Base-by-base conservation (phyloP, 768 basidiomycete genomes). In the Chalciporus chontae region DNA sequence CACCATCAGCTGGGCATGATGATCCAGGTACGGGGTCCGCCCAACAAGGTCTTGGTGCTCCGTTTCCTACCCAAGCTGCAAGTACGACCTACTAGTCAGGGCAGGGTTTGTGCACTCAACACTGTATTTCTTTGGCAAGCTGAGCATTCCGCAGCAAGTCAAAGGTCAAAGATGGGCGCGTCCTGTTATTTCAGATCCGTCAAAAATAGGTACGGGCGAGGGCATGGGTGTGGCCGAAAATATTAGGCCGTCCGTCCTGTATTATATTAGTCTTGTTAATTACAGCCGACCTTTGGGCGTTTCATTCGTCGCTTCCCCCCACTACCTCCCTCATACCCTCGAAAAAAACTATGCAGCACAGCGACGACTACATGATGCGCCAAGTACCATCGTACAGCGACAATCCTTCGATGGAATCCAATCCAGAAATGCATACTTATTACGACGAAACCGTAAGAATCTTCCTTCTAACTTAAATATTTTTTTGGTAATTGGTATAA, bases 341-440 rank as follows among this genome's bases (percentile, higher is more conserved):
- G 23, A 26, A 9, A 31, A 19, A 31, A 17, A 3, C 6, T 15
- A 68, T 65, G 64, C 55, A 62, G 40, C 62, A 42, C 6, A 40
- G 52, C 26, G 49, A 58, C 37, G 58, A 58, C 41, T 66, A 67
- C 41, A 51, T 55, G 53, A 69, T 60, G 68, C 37, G 48, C 29
- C 56, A 68, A 19, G 54, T 66, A 10, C 37, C 55, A 4, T 29
- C 58, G 31, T 68, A 60, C 52, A 54, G 45, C 1, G 64, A 68
- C 47, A 36, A 48, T 17, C 50, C 61, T 1, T 41, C 47, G 2
- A 24, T 27, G 34, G 37, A 52, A 2, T 49, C 58, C 18, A 57
- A 51, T 2, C 53, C 65, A 17, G 66, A 68, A 15, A 44, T 68
- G 38, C 66, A 69, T 29, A 45, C 45, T 37, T 67, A 65, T 48